Conservation (phyloP, 176 grass and related monocot species). For the Oryza meyeriana region DNA sequence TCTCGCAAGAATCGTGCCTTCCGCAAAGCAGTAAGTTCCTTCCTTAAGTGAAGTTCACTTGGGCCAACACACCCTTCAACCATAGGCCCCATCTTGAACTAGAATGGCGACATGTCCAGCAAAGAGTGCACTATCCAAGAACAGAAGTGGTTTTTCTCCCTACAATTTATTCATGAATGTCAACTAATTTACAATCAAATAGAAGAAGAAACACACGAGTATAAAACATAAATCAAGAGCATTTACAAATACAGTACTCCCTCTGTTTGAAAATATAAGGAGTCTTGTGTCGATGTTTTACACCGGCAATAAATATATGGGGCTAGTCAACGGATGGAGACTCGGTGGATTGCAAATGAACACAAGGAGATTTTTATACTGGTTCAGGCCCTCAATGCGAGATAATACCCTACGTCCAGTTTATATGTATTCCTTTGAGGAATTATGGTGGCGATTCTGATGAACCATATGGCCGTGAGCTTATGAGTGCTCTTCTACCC, state of each 20-base stretch:
- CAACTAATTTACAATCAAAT: not conserved
- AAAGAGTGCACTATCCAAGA: not conserved
- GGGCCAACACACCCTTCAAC: slow-evolving; percentile 66
- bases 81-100: slow-evolving; percentile 34
- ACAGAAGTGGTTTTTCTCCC: not conserved
- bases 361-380: too few species aligned
- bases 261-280: too few species aligned
- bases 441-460: too few species aligned
- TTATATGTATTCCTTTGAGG: too few species aligned
- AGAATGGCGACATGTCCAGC: slow-evolving; percentile 4
- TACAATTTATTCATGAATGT: slow-evolving; percentile 1
- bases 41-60: slow-evolving; percentile 81
- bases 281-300: too few species aligned
- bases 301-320: too few species aligned
- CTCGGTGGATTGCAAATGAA: too few species aligned
- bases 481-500: too few species aligned
- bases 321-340: too few species aligned
- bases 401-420: too few species aligned
- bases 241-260: not conserved
- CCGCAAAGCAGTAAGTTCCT: slow-evolving; percentile 58
- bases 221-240: not conserved
- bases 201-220: not conserved
- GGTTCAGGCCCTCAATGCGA: too few species aligned
- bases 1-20: slow-evolving; percentile 60
- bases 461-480: too few species aligned